These are phyloP conservation scores for Suillus paluster DNA, from an alignment of 768 basidiomycete genomes.

Conservation along the genomic window DNA sequence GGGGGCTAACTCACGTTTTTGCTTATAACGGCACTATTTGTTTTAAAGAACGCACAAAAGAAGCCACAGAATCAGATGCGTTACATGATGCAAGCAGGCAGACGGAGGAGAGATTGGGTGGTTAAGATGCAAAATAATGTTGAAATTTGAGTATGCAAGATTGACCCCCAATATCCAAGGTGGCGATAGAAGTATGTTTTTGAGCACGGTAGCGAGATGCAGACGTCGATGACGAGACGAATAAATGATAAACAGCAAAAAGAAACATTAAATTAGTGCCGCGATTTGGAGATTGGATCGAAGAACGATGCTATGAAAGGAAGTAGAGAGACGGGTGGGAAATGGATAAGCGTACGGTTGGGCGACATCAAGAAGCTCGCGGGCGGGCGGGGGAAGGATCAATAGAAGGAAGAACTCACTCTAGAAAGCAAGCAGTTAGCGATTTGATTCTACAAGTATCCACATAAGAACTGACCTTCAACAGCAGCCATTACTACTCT, in stretches of 20 bases:
- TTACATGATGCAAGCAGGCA: conserved; percentile 28
- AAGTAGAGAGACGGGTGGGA: conserved; percentile 21
- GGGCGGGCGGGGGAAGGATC: conserved; percentile 29
- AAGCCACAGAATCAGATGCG: conserved; percentile 9
- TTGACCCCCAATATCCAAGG: conserved; percentile 8
- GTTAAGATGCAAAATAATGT: conserved; percentile 1
- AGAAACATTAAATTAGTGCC: conserved; percentile 35
- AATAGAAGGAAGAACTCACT: conserved; percentile 59
- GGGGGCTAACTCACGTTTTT: conserved; percentile 60
- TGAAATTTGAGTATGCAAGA: conserved; percentile 3
- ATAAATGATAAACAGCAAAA: conserved; percentile 21
- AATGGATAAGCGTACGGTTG: conserved; percentile 33
- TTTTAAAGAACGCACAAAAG: conserved; percentile 9
- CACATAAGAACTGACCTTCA: conserved; percentile 65
- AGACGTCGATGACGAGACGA: conserved; percentile 13
- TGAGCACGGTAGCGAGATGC: conserved; percentile 12
- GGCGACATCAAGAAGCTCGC: conserved; percentile 25
- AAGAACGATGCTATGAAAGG: conserved; percentile 38
- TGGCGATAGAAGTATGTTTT: conserved; percentile 13
- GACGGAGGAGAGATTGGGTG: conserved; percentile 1
- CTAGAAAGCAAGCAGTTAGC: conserved; percentile 39
- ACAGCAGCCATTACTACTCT: conserved; percentile 95
- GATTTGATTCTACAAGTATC: conserved; percentile 15
- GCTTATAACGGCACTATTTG: conserved; percentile 64
- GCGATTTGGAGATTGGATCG: conserved; percentile 41